Base-by-base conservation (phyloP, 2,329 filamentous ascomycete genomes). In the Pseudogymnoascus sp. region DNA sequence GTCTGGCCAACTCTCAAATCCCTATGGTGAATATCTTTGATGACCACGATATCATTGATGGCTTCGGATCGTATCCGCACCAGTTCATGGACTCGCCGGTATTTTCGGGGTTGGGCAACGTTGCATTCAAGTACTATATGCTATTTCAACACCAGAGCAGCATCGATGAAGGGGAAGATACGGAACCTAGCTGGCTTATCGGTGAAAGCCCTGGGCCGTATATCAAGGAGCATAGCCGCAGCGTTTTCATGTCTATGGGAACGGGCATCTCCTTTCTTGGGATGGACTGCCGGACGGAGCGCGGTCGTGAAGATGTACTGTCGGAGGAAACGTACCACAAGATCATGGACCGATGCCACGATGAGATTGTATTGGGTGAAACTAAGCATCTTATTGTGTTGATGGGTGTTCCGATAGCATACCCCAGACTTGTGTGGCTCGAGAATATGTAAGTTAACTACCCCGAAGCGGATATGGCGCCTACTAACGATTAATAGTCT, bases 21-120 rank as follows among this genome's bases (percentile, higher is more conserved):
- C 92, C 94, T 7, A 97, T 97, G 92, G 85, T 99, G 70, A 99
- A 99, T 73, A 92, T 99, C 74, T 97, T 90, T 80, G 93, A 97
- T 74, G 94, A 97, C 70, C 94, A 97, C 73, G 90, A 94, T 69
- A 89, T 92, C 68, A 92, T 92, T 67, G 89, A 92, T 75, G 94
- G 95, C 0, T 99, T 88, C 72, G 94, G 94, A 5, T 96, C 92
- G 0, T 99, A 97, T 73, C 87, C 92, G 3, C 84, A 97, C 68
- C 85, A 90, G 68, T 94, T 96, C 71, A 97, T 97, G 91, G 85
- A 84, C 67, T 91, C 90, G 2, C 89, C 91, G 0, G 90, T 97
- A 0, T 96, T 99, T 73, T 88, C 87, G 1, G 94, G 95, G 0
- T 76, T 99, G 7, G 95, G 94, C 2, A 89, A 89, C 38, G 86